Conservation (phyloP, 345 rosid genomes). For the Sonneratia caseolaris region DNA sequence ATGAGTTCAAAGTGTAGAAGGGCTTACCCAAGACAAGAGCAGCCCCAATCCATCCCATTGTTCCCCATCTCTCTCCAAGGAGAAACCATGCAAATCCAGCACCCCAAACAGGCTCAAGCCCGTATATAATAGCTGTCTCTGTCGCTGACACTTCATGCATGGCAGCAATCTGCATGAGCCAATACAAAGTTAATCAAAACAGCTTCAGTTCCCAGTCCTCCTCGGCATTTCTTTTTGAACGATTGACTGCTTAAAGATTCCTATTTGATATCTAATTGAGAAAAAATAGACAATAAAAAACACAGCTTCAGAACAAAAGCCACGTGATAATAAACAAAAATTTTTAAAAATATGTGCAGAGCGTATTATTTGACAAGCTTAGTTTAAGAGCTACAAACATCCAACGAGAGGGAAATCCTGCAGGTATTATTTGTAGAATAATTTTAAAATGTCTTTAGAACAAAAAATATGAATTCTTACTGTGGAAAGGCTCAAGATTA, state of each 20-base stretch:
- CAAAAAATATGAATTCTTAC: too few species aligned
- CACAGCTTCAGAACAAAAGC: too few species aligned
- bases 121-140: conserved; percentile 52
- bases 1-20: background rate
- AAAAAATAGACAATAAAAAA: too few species aligned
- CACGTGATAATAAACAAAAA: too few species aligned
- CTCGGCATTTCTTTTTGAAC: background rate
- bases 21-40: conserved; percentile 44
- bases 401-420: too few species aligned
- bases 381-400: too few species aligned
- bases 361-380: too few species aligned
- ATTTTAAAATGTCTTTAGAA: too few species aligned
- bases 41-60: conserved; percentile 57
- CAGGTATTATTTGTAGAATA: background rate
- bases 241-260: background rate
- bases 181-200: background rate
- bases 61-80: conserved; percentile 60
- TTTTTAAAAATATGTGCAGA: too few species aligned
- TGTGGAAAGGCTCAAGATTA: too few species aligned
- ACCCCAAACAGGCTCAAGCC: conserved; percentile 65
- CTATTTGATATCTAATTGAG: too few species aligned
- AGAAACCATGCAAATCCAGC: conserved; percentile 68
- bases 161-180: conserved; percentile 33
- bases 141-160: conserved; percentile 55
- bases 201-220: background rate